Percentiles rank a stretch among this genome's conserved stretches.
Conservation (phyloP, 2,329 filamentous ascomycete species). For the Penicillium polonicum region DNA sequence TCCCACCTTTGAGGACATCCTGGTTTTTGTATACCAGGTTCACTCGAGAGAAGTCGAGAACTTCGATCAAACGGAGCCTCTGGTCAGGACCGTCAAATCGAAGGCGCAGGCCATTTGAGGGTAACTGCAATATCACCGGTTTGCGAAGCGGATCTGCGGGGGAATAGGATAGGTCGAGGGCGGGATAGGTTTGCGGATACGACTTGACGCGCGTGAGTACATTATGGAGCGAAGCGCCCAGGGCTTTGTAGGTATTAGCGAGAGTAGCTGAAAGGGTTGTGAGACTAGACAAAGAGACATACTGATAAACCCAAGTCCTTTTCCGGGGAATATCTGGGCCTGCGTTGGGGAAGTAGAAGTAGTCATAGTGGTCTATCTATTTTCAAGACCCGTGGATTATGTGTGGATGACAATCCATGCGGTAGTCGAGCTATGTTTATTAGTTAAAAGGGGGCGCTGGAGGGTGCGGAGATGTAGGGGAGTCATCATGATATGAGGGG, state of each 20-base stretch:
- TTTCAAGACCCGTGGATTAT: conserved; percentile 3
- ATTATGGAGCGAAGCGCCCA: conserved; percentile 90
- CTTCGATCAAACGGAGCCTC: conserved; percentile 83
- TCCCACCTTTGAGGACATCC: conserved; percentile 66
- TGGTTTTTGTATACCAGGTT: conserved; percentile 78
- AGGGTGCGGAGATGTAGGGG: not conserved
- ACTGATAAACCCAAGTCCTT: conserved; percentile 63
- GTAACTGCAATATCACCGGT: conserved; percentile 72
- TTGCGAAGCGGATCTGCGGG: conserved; percentile 70
- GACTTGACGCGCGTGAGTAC: conserved; percentile 83
- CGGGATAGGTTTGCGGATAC: conserved; percentile 77
- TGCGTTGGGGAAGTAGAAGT: conserved; percentile 34
- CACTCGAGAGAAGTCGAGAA: conserved; percentile 84
- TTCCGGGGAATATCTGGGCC: conserved; percentile 66
- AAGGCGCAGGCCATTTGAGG: conserved; percentile 81
- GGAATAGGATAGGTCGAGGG: conserved; percentile 79
- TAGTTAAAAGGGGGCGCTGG: not conserved
- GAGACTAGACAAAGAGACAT: conserved; percentile 25
- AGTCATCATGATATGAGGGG: not conserved
- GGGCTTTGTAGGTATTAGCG: conserved; percentile 54
- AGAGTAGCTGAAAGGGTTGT: conserved; percentile 10
- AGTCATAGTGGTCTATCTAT: conserved; percentile 33
- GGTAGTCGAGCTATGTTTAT: not conserved
- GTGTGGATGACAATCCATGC: not conserved
- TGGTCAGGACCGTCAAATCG: conserved; percentile 95